Evolutionary conservation across 139 green algal species (phyloP).

Genomic region (Tetradesmus lagerheimii): DNA sequence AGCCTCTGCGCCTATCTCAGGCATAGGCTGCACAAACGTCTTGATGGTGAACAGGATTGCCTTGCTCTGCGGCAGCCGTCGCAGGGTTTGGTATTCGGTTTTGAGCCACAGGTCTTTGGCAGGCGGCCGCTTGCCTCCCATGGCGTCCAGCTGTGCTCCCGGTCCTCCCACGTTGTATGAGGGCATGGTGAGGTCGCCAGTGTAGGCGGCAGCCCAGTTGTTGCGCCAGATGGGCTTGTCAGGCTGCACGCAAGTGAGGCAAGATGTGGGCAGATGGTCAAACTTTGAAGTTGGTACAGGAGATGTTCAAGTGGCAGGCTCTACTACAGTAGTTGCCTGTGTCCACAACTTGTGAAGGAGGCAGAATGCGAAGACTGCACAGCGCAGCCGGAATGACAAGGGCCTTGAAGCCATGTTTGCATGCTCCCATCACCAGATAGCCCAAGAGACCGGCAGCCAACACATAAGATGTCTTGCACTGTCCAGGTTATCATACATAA

Average conservation of each 20-base stretch:
- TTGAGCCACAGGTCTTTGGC: slow-evolving; percentile 45
- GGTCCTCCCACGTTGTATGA: slow-evolving; percentile 36
- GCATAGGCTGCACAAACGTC: slow-evolving; percentile 50
- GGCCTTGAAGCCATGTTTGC: too few species aligned
- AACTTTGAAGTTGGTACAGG: background rate
- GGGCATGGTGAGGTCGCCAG: slow-evolving; percentile 41
- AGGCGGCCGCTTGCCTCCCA: slow-evolving; percentile 5
- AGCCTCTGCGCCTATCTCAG: slow-evolving; percentile 25
- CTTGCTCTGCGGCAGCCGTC: slow-evolving; percentile 27
- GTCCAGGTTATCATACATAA: too few species aligned
- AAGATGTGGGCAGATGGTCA: background rate
- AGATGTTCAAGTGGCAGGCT: background rate
- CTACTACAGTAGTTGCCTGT: too few species aligned
- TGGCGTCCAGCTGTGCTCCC: background rate
- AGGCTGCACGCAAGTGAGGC: background rate
- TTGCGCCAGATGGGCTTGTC: slow-evolving; percentile 56
- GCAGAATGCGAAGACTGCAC: too few species aligned
- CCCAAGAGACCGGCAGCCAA: too few species aligned
- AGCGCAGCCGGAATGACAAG: too few species aligned
- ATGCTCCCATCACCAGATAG: too few species aligned
- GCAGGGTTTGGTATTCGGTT: slow-evolving; percentile 56
- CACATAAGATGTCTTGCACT: too few species aligned
- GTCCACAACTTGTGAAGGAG: too few species aligned
- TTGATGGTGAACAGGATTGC: slow-evolving; percentile 53
- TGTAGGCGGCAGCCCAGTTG: slow-evolving; percentile 54